Conservation (phyloP, 164 flowering plant species). For the Stephania cephalantha region DNA sequence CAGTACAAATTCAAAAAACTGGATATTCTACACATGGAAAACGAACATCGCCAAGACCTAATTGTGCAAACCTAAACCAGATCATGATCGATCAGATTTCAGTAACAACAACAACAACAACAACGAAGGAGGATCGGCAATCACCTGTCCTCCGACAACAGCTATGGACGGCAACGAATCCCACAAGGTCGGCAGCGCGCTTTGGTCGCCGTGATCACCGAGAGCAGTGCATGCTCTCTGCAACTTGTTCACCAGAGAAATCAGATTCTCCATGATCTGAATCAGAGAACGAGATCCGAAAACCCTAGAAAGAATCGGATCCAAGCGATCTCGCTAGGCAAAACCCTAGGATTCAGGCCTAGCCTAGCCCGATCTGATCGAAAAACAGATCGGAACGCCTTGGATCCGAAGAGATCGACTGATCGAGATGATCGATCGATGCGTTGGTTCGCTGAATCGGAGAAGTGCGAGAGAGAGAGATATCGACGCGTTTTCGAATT, state of each 20-base stretch:
- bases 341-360: neutral
- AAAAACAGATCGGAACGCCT: neutral
- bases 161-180: slow-evolving; percentile 92
- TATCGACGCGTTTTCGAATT: no score
- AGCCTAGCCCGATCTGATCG: neutral
- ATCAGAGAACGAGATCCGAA: neutral
- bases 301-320: neutral
- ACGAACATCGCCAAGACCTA: neutral
- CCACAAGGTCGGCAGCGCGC: slow-evolving; percentile 88
- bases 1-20: neutral
- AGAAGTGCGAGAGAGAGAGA: no score
- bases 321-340: neutral
- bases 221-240: slow-evolving; percentile 94
- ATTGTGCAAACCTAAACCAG: neutral
- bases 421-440: neutral
- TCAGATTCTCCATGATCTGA: slow-evolving; percentile 68
- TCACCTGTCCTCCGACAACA: slow-evolving; percentile 97
- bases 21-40: neutral
- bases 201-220: slow-evolving; percentile 83
- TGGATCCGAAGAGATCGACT: neutral
- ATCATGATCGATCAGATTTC: neutral
- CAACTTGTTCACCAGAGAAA: slow-evolving; percentile 67
- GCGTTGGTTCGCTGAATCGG: no score
- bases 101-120: neutral
- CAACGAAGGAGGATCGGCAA: slow-evolving; percentile 6